Percentiles rank a stretch among this genome's conserved stretches.
Evolutionary conservation across 2,329 filamentous ascomycete species (phyloP).

Genomic region (Diaporthe citrichinensis): DNA sequence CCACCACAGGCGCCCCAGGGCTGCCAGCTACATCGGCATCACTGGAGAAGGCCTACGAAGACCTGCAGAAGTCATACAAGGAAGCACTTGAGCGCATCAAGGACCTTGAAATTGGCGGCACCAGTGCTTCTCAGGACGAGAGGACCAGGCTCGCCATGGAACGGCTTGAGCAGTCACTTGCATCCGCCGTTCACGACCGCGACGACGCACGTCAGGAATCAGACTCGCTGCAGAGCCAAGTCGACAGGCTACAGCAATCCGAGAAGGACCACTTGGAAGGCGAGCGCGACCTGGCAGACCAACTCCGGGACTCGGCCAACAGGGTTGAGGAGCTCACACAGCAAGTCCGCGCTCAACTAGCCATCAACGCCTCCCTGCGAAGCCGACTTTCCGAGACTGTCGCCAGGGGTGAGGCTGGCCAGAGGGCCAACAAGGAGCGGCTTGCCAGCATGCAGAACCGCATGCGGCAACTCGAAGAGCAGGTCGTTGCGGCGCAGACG

Average conservation of each 20-base stretch:
- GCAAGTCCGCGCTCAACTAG: conserved; percentile 85
- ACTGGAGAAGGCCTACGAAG: conserved; percentile 80
- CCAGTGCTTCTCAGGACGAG: conserved; percentile 59
- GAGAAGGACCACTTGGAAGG: conserved; percentile 71
- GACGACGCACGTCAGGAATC: conserved; percentile 79
- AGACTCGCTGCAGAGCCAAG: conserved; percentile 71
- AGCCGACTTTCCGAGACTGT: conserved; percentile 85
- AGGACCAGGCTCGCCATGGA: conserved; percentile 74
- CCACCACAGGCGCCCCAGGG: conserved; percentile 55
- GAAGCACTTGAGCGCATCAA: conserved; percentile 77
- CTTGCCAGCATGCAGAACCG: conserved; percentile 88
- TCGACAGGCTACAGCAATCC: conserved; percentile 68
- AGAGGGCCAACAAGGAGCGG: conserved; percentile 82
- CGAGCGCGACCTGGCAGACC: conserved; percentile 75
- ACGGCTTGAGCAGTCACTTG: conserved; percentile 77
- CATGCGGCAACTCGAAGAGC: conserved; percentile 86
- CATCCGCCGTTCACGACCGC: conserved; percentile 78
- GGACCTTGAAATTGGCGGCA: conserved; percentile 68
- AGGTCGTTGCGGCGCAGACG: conserved; percentile 85
- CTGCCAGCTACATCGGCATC: conserved; percentile 76
- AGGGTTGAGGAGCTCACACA: conserved; percentile 84
- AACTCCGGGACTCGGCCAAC: conserved; percentile 80
- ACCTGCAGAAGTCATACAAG: conserved; percentile 80
- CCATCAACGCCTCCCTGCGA: conserved; percentile 82
- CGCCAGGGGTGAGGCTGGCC: conserved; percentile 85